Evolutionary conservation across 2,329 filamentous ascomycete species (phyloP).

Genomic region (Penicillium sp.): DNA sequence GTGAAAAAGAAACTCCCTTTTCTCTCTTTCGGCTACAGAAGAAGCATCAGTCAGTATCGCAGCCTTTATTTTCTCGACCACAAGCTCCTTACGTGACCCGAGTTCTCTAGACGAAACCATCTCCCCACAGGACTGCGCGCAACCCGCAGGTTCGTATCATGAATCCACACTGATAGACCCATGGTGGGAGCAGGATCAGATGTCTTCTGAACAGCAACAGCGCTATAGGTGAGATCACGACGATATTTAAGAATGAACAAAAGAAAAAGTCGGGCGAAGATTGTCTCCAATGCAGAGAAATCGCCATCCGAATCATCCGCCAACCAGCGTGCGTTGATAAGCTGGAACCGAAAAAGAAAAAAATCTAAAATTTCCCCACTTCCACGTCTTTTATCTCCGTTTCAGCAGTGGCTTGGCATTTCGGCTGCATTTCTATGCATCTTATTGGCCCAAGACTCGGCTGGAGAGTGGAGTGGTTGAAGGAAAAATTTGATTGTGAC

Average conservation of each 20-base stretch:
- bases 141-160: conserved; percentile 41
- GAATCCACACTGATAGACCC: conserved; percentile 17
- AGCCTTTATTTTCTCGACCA: background rate
- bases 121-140: conserved; percentile 61
- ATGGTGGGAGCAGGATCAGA: conserved; percentile 9
- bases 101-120: conserved; percentile 76
- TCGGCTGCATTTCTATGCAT: conserved; percentile 2
- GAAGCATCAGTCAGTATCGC: conserved; percentile 6
- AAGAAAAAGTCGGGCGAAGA: conserved; percentile 1
- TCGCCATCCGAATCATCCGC: conserved; percentile 5
- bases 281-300: conserved; percentile 2
- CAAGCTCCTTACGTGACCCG: conserved; percentile 62
- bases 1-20: conserved; percentile 74
- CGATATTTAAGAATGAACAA: conserved; percentile 9
- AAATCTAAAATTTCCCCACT: conserved; percentile 7
- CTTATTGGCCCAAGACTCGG: conserved; percentile 17
- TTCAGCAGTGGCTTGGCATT: conserved; percentile 10
- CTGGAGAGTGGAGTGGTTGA: too few species aligned
- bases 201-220: conserved; percentile 3
- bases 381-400: conserved; percentile 7
- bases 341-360: conserved; percentile 9
- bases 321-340: conserved; percentile 18
- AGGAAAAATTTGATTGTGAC: too few species aligned
- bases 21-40: conserved; percentile 57
- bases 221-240: conserved; percentile 5